Conservation (phyloP, 2,329 filamentous ascomycete genomes). For the Aspergillus fijiensis region DNA sequence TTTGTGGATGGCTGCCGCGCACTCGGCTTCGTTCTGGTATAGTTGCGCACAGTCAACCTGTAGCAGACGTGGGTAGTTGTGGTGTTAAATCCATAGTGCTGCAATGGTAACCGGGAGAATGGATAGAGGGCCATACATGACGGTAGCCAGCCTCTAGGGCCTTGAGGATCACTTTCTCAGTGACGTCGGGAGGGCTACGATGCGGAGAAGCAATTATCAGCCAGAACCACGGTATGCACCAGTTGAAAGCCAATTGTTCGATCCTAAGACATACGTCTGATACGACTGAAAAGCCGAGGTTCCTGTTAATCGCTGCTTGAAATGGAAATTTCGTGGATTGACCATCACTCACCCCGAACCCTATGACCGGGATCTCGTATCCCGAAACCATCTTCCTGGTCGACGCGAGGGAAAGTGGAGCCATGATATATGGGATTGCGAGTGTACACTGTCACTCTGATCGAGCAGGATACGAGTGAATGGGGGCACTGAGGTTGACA, state of each 20-base stretch:
- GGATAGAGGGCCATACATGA: constrained; percentile 45
- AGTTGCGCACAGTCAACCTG: constrained; percentile 58
- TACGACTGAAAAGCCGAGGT: constrained; percentile 32
- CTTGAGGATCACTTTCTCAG: constrained; percentile 59
- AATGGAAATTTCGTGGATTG: neutral
- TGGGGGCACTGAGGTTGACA: neutral
- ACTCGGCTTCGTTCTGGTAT: constrained; percentile 60
- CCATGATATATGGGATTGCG: constrained; percentile 18
- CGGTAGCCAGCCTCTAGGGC: constrained; percentile 58
- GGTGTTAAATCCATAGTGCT: neutral
- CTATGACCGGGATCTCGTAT: constrained; percentile 41
- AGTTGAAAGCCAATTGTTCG: neutral
- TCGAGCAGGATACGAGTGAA: neutral
- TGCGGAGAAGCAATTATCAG: neutral
- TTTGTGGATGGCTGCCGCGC: constrained; percentile 53
- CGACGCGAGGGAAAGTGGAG: constrained; percentile 31
- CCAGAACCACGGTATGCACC: neutral
- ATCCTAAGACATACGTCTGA: constrained; percentile 34
- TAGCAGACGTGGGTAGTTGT: neutral
- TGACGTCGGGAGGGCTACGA: constrained; percentile 53
- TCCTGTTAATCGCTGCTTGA: neutral
- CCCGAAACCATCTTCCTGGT: constrained; percentile 43
- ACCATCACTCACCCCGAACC: constrained; percentile 41
- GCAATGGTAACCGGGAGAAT: neutral
- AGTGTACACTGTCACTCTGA: neutral